Evolutionary conservation across 441 rosid species (phyloP), one percentile per base, ranked within the genome.

Genomic region (Eutrema salsugineum): DNA sequence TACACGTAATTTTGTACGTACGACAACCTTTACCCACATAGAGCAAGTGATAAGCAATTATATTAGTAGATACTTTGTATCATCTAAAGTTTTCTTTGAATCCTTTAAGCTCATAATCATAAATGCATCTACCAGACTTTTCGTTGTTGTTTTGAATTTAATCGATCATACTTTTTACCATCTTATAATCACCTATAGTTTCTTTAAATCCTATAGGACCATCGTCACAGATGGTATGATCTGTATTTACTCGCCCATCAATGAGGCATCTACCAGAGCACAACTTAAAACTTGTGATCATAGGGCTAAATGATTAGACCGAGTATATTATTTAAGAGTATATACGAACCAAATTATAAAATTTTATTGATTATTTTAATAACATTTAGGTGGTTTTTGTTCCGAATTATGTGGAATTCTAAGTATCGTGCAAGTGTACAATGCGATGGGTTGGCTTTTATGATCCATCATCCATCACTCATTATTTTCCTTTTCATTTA

Each of bases 381-480:
- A 42, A 10, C 11, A 44, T 55, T 24, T 47, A n/a, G 66, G 17
- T 65, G 20, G 24, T 44, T 65, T 65, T 57, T 63, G 58, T 58
- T 71, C 69, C 69, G 14, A 71, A 42, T 51, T 30, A 40, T 74
- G 33, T 68, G 69, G 78, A 75, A 68, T 50, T 35, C 9, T n/a
- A 43, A 33, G 43, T 16, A 61, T 75, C 73, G 77, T 72, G 77
- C 77, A 56, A 72, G 50, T 72, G 67, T 66, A 57, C 3, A 65
- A 65, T 48, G 49, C 43, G 16, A 74, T 61, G 57, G 49, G 69
- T 68, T 68, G 78, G 64, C 69, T 67, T 74, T 74, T 73, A 42
- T 51, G 73, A 60, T 67, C 63, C 51, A 66, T 58, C 63, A 60
- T 67, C 63, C 51, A 66, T 58, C 63, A 51, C 46, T 53, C 1